A percentile compares a stretch with the other conserved stretches of the same genome.
Evolutionary conservation across 2,329 filamentous ascomycete species (phyloP).

Genomic region (Colletotrichum simmondsii): DNA sequence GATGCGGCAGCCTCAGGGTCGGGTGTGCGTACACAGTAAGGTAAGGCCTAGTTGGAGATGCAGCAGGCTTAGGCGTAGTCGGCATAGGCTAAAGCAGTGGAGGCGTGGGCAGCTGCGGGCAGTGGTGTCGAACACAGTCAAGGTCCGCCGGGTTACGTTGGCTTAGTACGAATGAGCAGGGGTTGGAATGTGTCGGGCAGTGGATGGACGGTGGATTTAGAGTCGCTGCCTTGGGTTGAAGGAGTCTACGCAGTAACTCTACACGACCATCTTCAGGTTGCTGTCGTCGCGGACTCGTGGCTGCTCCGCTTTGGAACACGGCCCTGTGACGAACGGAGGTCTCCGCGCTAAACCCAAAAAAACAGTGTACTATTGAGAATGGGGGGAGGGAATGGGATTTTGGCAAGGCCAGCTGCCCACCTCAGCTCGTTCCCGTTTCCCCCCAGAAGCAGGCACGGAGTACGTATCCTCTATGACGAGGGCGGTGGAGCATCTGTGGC

Average conservation of each 20-base stretch:
- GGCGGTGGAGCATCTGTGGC: neutral
- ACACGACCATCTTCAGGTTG: conserved; percentile 14
- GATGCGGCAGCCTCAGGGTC: conserved; percentile 23
- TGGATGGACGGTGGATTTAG: neutral
- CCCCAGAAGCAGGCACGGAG: neutral
- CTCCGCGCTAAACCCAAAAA: conserved; percentile 26
- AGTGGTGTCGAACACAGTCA: neutral
- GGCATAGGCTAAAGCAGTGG: neutral
- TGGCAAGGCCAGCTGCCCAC: neutral
- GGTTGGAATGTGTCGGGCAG: neutral
- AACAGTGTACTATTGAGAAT: neutral
- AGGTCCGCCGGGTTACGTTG: conserved; percentile 25
- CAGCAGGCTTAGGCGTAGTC: conserved; percentile 12
- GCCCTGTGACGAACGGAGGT: conserved; percentile 6
- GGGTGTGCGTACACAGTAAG: neutral
- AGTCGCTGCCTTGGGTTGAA: conserved; percentile 5
- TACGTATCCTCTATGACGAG: neutral
- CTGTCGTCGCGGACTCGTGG: conserved; percentile 17
- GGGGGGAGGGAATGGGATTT: neutral
- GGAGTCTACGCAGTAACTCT: too few species aligned
- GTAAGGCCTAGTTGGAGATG: conserved; percentile 26
- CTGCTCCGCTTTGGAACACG: conserved; percentile 21
- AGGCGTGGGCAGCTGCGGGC: conserved; percentile 7
- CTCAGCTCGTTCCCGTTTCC: neutral
- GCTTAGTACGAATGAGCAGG: conserved; percentile 28